Conservation (phyloP, 805 yeast genomes). For the Metschnikowia chrysomelidarum region DNA sequence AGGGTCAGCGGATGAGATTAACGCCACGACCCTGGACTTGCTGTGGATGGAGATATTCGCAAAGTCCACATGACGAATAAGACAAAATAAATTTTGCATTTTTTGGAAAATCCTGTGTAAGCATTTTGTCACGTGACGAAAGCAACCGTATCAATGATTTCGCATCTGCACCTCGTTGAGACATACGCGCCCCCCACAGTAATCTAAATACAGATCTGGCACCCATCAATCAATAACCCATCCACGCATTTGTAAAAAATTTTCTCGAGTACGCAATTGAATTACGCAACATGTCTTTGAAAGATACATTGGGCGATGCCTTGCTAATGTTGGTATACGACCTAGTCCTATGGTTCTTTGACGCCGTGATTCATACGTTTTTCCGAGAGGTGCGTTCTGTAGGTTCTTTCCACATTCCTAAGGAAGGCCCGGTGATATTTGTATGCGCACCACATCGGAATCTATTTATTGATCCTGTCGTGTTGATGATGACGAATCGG, state of each 20-base stretch:
- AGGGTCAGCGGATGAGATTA: too few relatives aligned
- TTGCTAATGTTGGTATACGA: slow-evolving; percentile 23
- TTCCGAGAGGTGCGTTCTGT: slow-evolving; percentile 39
- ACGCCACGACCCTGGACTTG: too few relatives aligned
- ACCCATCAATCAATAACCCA: too few relatives aligned
- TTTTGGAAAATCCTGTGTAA: not conserved
- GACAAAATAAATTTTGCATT: too few relatives aligned
- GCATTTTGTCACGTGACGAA: slow-evolving; percentile 1
- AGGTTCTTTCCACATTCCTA: slow-evolving; percentile 40
- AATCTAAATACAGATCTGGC: too few relatives aligned
- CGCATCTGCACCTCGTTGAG: slow-evolving; percentile 1
- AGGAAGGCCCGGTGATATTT: slow-evolving; percentile 35
- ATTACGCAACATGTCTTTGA: too few relatives aligned
- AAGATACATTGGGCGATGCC: not conserved
- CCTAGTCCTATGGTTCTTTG: slow-evolving; percentile 32
- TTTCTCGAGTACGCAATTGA: too few relatives aligned
- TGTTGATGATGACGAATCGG: slow-evolving; percentile 37
- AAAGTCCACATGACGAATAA: too few relatives aligned
- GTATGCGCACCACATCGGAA: slow-evolving; percentile 46
- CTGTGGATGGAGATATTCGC: too few relatives aligned
- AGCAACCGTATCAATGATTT: not conserved
- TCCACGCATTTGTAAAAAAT: too few relatives aligned
- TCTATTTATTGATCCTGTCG: slow-evolving; percentile 40
- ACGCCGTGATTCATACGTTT: slow-evolving; percentile 36
- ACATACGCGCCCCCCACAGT: too few relatives aligned